Evolutionary conservation across 2,329 filamentous ascomycete genomes (phyloP).

Genomic region (Colletotrichum truncatum): DNA sequence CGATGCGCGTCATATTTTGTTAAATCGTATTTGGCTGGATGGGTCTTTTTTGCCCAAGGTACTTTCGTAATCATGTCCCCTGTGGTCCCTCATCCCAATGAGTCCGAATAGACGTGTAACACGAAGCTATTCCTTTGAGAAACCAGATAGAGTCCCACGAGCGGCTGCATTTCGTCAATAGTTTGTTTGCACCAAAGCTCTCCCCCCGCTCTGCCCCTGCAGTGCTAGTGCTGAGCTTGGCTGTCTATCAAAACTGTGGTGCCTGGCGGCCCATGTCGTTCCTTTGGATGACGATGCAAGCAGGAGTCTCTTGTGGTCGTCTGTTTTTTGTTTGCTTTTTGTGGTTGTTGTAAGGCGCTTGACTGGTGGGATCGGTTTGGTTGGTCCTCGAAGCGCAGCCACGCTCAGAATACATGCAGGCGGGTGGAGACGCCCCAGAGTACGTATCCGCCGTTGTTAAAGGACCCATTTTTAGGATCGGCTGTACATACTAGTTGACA

Average conservation of each 20-base stretch:
- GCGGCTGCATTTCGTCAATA: background rate
- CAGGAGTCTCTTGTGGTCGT: background rate
- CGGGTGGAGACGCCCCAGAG: background rate
- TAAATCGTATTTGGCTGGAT: too few species aligned
- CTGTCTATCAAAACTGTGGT: background rate
- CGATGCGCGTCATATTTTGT: too few species aligned
- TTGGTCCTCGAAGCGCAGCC: slow-evolving; percentile 28
- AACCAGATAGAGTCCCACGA: background rate
- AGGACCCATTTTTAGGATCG: background rate
- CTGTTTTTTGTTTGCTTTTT: background rate
- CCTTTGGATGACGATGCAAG: background rate
- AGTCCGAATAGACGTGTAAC: background rate
- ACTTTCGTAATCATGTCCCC: too few species aligned
- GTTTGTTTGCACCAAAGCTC: background rate
- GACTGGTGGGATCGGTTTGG: background rate
- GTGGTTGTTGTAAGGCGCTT: background rate
- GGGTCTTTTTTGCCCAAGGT: too few species aligned
- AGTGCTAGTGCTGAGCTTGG: slow-evolving; percentile 9
- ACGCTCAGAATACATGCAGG: slow-evolving; percentile 20
- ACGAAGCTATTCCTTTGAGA: background rate
- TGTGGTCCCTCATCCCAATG: background rate
- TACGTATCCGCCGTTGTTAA: background rate
- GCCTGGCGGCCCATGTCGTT: background rate
- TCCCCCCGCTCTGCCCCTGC: background rate
- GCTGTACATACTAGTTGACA: background rate